Evolutionary conservation across 2,329 filamentous ascomycete genomes (phyloP).

Genomic region (Arthrobotrys pseudoclavata): DNA sequence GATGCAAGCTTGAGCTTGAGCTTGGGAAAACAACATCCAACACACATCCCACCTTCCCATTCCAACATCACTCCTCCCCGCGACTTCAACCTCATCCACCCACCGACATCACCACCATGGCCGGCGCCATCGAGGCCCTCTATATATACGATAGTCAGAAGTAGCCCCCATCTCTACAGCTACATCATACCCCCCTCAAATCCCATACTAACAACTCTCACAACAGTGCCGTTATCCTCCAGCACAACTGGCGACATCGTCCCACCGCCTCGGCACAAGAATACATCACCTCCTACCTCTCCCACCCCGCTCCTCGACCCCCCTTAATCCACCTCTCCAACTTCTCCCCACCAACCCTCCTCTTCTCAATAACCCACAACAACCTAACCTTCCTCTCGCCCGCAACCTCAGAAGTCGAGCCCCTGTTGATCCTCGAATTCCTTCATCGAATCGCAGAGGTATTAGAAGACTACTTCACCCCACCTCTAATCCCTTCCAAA

Average conservation of each 20-base stretch:
- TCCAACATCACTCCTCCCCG: slow-evolving; percentile 22
- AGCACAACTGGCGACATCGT: slow-evolving; percentile 82
- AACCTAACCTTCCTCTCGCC: slow-evolving; percentile 88
- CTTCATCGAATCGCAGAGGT: slow-evolving; percentile 92
- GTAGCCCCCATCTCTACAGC: slow-evolving; percentile 70
- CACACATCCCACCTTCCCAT: slow-evolving; percentile 31
- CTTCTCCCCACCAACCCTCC: slow-evolving; percentile 84
- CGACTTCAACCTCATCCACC: slow-evolving; percentile 68
- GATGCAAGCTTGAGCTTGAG: slow-evolving; percentile 5
- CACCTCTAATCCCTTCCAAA: slow-evolving; percentile 85
- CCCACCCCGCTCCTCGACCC: slow-evolving; percentile 83
- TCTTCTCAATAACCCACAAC: slow-evolving; percentile 89
- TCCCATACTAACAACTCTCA: slow-evolving; percentile 15
- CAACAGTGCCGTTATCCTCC: slow-evolving; percentile 82
- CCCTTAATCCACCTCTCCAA: slow-evolving; percentile 87
- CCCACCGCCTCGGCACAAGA: slow-evolving; percentile 79
- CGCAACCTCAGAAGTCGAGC: slow-evolving; percentile 86
- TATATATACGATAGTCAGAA: slow-evolving; percentile 98
- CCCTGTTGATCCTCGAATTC: slow-evolving; percentile 91
- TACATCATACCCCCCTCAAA: slow-evolving; percentile 39
- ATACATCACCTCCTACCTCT: slow-evolving; percentile 87
- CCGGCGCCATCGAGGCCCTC: slow-evolving; percentile 89
- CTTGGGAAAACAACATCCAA: slow-evolving; percentile 23
- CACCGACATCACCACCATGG: slow-evolving; percentile 72
- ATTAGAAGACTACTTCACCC: slow-evolving; percentile 92